Base-by-base conservation (phyloP, 345 rosid genomes). In the Isatis tinctoria region DNA sequence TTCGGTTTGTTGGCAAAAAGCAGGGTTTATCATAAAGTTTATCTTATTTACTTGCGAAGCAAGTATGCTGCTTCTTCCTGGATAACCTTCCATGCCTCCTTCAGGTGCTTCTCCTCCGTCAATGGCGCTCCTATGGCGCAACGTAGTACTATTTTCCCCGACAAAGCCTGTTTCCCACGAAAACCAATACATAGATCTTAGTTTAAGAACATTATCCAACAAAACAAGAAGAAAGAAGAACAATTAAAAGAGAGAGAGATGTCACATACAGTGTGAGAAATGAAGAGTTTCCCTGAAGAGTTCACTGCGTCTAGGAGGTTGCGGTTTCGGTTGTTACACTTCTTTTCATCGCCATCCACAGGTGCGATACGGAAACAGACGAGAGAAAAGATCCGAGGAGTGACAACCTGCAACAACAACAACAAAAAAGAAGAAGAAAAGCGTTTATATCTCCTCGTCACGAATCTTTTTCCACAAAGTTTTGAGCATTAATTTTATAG, bases 91-190 rank as follows among this genome's bases (percentile, higher is more conserved):
- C 97, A 93, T 33, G 98, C 90, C 49, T 83, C 94, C 61, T 67
- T 81, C 56, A 94, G 85, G 58, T 91, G 98, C 67, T 90, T 87
- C 77, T 84, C 92, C 74, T 91, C 96, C 3, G 96, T 94, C 83
- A 91, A 64, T 57, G 97, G 95, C 10, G 96, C 98, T 35, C 96
- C 98, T 11, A 91, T 84, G 2, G 95, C 95, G 65, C 90, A 87
- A 9, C 97, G 86, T 17, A 90, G 76, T 17, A 87, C 77, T 68
- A 84, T 84, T 44, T 65, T 85, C 13, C 87, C 89, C 0, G 95
- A 89, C 58, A 94, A 75, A 74, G 79, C 90, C 93, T 90, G 88
- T 64, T 76, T 52, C 4, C 62, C 58, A 60, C 1, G 51, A 44
- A 66, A 52, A 60, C 0, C 14, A 10, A 5, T 30, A 66, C 11